phyloP scores from a whole-genome alignment of 305 asterid species.

The Ilex paraguariensis region DNA sequence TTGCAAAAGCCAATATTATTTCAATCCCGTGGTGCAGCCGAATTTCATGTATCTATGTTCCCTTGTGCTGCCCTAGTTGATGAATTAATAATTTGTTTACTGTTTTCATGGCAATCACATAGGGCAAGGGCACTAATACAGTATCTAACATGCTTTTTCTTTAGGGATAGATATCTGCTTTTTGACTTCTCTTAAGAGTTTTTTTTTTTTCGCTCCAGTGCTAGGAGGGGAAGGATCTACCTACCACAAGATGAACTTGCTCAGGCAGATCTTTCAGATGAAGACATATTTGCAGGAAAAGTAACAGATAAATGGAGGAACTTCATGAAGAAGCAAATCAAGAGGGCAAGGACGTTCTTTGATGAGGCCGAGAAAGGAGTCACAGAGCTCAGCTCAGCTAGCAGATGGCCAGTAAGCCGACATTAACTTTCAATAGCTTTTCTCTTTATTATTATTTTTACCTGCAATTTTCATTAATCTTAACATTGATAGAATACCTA shows the following conservation, averaged over 20 bases:
- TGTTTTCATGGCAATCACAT: too few relatives aligned
- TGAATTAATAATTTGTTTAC: too few relatives aligned
- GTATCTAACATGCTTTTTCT: too few relatives aligned
- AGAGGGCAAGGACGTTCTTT: conserved; percentile 85
- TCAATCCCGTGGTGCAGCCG: too few relatives aligned
- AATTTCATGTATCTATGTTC: too few relatives aligned
- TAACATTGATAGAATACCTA: too few relatives aligned
- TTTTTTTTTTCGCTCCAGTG: conserved; percentile 36
- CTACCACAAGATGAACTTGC: conserved; percentile 95
- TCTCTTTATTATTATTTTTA: neutral
- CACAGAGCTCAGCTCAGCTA: conserved; percentile 81
- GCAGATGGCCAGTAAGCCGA: conserved; percentile 93
- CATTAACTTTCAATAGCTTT: neutral
- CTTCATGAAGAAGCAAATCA: conserved; percentile 89
- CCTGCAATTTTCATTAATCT: neutral
- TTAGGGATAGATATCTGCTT: too few relatives aligned
- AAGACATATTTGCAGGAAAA: conserved; percentile 78
- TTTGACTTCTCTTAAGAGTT: too few relatives aligned
- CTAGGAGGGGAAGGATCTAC: conserved; percentile 87
- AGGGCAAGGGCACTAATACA: too few relatives aligned
- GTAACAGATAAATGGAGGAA: conserved; percentile 90
- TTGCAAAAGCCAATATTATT: too few relatives aligned
- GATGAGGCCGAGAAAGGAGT: conserved; percentile 87
- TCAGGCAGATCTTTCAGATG: conserved; percentile 80
- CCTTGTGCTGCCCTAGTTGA: too few relatives aligned